Base-by-base conservation (phyloP, 495 filamentous ascomycete species). In the Tuber umbilicatum region DNA sequence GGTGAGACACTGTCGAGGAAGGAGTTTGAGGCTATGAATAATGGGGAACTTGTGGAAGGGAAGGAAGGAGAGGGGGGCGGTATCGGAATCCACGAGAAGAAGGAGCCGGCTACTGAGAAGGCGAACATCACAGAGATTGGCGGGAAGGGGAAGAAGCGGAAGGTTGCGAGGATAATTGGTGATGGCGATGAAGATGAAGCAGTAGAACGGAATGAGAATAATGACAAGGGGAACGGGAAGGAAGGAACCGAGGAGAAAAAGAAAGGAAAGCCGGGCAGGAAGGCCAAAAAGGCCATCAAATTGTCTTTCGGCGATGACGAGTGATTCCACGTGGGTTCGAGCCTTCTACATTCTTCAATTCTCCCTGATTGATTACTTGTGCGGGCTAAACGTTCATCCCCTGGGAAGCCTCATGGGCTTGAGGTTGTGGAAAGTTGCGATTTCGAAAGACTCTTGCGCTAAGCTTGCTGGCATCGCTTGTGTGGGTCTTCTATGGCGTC, bases 11-110 rank as follows among this genome's bases (percentile, higher is more conserved):
- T 87, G 37, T 82, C 83, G 23, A 84, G 82, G 77, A 82, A 80
- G 39, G 85, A 87, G 69, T 85, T 85, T 70, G 83, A 86, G 39
- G 82, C 84, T 5, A 77, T 87, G 73, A 55, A 76, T 21, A 73
- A 72, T 10, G 78, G 74, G 40, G 79, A 83, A 64, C 70, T 42
- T 19, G 35, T 69, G 2, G 68, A 72, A 27, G 37, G 12, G 27
- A 71, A 35, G 12, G 69, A 73, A 55, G 70, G 39, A 16, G 71
- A 67, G 27, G 68, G 38, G 31, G 40, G 38, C 17, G 70, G 64
- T n/a, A 70, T 42, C 42, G 40, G 55, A 42, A 47, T 35, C 6
- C 31, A 12, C 14, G 42, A 64, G 43, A 70, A 75, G 38, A 40
- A 71, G 19, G 31, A 50, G 35, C 68, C 35, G 4, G 68, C 31